phyloP scores from a whole-genome alignment of 2,329 filamentous ascomycete species.

The Fonsecaea monophora region DNA sequence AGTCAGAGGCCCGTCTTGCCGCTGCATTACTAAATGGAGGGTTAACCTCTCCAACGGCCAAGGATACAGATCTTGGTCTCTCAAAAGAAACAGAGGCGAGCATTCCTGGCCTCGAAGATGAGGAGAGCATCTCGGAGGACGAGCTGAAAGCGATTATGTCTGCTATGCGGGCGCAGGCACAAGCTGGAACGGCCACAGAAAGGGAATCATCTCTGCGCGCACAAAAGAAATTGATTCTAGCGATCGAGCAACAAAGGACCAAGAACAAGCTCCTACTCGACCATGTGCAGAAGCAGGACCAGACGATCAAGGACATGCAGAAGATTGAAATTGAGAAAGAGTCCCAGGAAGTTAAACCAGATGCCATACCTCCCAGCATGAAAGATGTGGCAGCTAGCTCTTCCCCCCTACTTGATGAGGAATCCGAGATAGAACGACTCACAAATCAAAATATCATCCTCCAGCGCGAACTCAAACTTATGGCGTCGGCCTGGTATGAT shows the following conservation, averaged over 20 bases:
- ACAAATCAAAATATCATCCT: conserved; percentile 35
- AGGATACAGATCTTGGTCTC: conserved; percentile 10
- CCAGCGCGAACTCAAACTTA: conserved; percentile 52
- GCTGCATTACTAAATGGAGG: conserved; percentile 36
- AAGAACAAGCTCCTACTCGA: conserved; percentile 35
- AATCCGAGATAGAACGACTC: conserved; percentile 34
- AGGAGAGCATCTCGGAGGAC: conserved; percentile 36
- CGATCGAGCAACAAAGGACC: conserved; percentile 36
- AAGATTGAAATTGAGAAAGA: conserved; percentile 19
- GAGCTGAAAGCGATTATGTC: conserved; percentile 41
- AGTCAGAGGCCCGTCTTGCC: conserved; percentile 37
- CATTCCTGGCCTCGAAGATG: conserved; percentile 12
- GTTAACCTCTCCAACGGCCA: background rate
- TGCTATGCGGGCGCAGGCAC: conserved; percentile 39
- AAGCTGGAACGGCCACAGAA: conserved; percentile 35
- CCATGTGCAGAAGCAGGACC: conserved; percentile 36
- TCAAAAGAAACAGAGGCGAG: conserved; percentile 10
- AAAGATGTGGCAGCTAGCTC: conserved; percentile 20
- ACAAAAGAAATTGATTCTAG: conserved; percentile 39
- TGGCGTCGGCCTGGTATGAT: conserved; percentile 57
- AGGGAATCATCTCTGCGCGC: conserved; percentile 34
- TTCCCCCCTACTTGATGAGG: conserved; percentile 15
- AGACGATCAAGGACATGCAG: conserved; percentile 35
- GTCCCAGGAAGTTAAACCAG: conserved; percentile 18
- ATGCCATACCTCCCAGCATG: conserved; percentile 24